Evolutionary conservation across 257 asterid genomes (phyloP).

Genomic region (Knoxia roxburghii): DNA sequence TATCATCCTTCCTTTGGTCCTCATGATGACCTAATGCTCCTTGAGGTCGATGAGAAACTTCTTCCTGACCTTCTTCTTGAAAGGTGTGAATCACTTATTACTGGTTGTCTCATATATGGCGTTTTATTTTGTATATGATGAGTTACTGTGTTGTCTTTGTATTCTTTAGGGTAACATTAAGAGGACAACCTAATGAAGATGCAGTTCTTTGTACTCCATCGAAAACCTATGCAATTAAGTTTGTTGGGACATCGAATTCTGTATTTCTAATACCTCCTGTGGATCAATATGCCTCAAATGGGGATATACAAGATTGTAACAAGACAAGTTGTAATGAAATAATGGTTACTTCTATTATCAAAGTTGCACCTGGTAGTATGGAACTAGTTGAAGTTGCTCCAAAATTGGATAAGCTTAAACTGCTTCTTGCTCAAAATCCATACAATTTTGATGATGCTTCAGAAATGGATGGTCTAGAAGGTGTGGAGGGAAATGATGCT

Average conservation of each 20-base stretch:
- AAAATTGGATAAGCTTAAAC: slow-evolving; percentile 65
- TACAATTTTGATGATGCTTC: slow-evolving; percentile 50
- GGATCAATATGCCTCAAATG: slow-evolving; percentile 21
- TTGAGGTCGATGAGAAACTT: slow-evolving; percentile 81
- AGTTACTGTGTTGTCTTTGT: not conserved
- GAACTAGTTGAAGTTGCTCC: slow-evolving; percentile 91
- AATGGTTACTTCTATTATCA: slow-evolving; percentile 56
- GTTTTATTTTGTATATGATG: not conserved
- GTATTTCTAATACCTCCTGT: slow-evolving; percentile 77
- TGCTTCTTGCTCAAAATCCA: slow-evolving; percentile 71
- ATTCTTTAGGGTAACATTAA: slow-evolving; percentile 57
- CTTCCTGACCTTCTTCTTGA: slow-evolving; percentile 65
- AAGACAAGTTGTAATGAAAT: slow-evolving; percentile 29
- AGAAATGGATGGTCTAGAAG: slow-evolving; percentile 48
- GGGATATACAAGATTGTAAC: slow-evolving; percentile 18
- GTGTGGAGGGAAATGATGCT: slow-evolving; percentile 17
- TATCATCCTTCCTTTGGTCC: slow-evolving; percentile 72
- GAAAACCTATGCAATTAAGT: slow-evolving; percentile 84
- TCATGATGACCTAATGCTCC: slow-evolving; percentile 71
- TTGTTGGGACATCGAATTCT: slow-evolving; percentile 91
- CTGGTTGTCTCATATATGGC: not conserved
- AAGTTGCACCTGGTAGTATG: slow-evolving; percentile 77
- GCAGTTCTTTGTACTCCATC: slow-evolving; percentile 84
- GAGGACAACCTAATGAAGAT: slow-evolving; percentile 92
- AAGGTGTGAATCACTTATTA: slow-evolving; percentile 38